phyloP scores from a whole-genome alignment of 176 grass and related monocot genomes.

The Juncus inflexus region DNA sequence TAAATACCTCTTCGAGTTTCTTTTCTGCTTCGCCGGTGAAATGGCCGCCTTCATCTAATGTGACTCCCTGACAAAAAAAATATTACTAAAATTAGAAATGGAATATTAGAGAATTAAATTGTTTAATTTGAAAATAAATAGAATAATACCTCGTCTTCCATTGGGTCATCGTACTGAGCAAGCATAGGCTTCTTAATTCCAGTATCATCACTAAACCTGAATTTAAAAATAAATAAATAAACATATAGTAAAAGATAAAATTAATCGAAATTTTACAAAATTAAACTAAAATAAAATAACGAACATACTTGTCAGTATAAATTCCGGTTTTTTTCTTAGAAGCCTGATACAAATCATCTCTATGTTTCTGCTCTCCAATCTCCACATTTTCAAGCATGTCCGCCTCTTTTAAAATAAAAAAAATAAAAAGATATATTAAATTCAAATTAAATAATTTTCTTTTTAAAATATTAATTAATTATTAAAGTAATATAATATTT shows the following conservation, averaged over 20 bases:
- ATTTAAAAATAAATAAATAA: conserved; percentile 2
- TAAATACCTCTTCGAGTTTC: conserved; percentile 68
- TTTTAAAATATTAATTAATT: not conserved
- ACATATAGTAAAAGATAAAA: conserved; percentile 8
- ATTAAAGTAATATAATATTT: not conserved
- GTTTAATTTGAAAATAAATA: conserved; percentile 19
- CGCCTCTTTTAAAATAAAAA: conserved; percentile 40
- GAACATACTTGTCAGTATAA: conserved; percentile 74
- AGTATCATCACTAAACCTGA: conserved; percentile 66
- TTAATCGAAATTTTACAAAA: conserved; percentile 8
- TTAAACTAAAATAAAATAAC: conserved; percentile 6
- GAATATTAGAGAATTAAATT: conserved; percentile 2
- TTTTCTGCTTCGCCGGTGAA: conserved; percentile 79
- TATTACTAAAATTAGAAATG: conserved; percentile 19
- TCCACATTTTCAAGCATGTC: conserved; percentile 97
- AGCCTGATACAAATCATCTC: conserved; percentile 64
- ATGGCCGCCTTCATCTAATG: conserved; percentile 72
- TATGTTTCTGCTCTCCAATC: conserved; percentile 87
- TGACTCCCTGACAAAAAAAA: conserved; percentile 56
- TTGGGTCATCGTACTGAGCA: conserved; percentile 74
- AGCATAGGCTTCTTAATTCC: conserved; percentile 58
- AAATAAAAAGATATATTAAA: conserved; percentile 5
- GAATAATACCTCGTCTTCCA: conserved; percentile 68
- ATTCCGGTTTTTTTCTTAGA: conserved; percentile 78
- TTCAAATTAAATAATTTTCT: not conserved